Base-by-base conservation (phyloP, 768 basidiomycete genomes). In the Austroboletus eburneus region DNA sequence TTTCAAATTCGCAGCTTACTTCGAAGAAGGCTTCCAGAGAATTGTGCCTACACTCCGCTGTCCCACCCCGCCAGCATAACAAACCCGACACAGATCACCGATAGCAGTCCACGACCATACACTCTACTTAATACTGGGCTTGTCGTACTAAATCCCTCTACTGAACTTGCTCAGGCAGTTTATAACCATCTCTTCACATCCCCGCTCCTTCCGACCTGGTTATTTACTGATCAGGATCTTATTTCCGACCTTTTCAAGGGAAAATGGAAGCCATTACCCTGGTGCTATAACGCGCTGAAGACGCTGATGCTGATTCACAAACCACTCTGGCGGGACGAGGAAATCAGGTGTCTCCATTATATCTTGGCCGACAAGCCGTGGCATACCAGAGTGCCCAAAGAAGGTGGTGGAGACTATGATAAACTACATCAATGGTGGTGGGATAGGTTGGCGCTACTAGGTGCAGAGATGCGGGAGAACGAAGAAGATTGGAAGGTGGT, bases 181-280 rank as follows among this genome's bases (percentile, higher is more conserved):
- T 50, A 69, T 65, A 40, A 64, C 64, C 43, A 69, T 77, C 45
- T 68, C 23, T 25, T 54, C 45, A 77, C 70, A 5, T 79, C 77
- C 9, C 76, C 79, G 3, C 70, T 74, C 9, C 70, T 87, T 8
- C 48, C 73, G 4, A 69, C 70, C 0, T 83, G 77, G 71, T 66
- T 64, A n/a, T 96, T 97, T 64, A 83, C 91, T 1, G 95, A 99
- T 65, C 95, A 99, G 65, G 95, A 99, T 56, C 75, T 96, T 25
- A 78, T 97, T 25, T 78, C 93, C 2, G 78, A 76, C 25, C 79
- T 81, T 60, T 98, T 95, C 72, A 66, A 74, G 45, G 86, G 85
- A 16, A 81, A 66, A 61, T 93, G 90, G 88, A 76, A 72, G 43
- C 83, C 88, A 5, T 67, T 95, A 33, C 78, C 83, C 1, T 96